A percentile compares a stretch with the other conserved stretches of the same genome.
phyloP scores from a whole-genome alignment of 2,329 filamentous ascomycete species.

The Aschersonia sp. region DNA sequence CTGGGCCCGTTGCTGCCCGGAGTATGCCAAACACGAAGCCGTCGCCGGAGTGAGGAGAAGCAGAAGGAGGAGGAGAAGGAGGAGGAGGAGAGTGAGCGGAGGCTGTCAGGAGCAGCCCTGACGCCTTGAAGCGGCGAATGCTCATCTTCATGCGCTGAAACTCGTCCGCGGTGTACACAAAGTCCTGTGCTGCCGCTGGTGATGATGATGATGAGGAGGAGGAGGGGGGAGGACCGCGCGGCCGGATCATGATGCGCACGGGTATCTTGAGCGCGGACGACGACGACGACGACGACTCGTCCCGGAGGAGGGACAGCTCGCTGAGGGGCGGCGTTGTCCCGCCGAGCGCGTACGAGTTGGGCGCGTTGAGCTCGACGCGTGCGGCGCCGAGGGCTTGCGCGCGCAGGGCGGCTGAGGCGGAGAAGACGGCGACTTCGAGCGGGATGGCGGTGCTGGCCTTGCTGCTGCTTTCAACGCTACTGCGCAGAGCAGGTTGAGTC shows the following conservation, averaged over 20 bases:
- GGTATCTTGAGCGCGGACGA: conserved; percentile 9
- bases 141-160: conserved; percentile 25
- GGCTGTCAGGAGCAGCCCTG: conserved; percentile 19
- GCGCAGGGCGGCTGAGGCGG: conserved; percentile 20
- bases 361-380: conserved; percentile 39
- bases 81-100: conserved; percentile 5
- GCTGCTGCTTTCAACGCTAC: too few relatives aligned
- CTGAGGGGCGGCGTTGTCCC: conserved; percentile 33
- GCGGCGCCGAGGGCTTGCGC: conserved; percentile 28
- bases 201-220: neutral
- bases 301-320: conserved; percentile 16
- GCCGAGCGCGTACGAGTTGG: conserved; percentile 32
- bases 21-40: conserved; percentile 43
- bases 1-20: neutral
- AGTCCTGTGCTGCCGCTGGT: conserved; percentile 19
- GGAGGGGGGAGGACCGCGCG: conserved; percentile 14
- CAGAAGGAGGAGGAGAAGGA: too few relatives aligned
- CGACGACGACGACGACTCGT: conserved; percentile 6
- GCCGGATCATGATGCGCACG: conserved; percentile 41
- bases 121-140: conserved; percentile 22
- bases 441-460: conserved; percentile 6
- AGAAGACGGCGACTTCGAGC: conserved; percentile 42
- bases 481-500: too few relatives aligned
- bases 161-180: conserved; percentile 32
- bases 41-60: conserved; percentile 20